These are phyloP conservation scores for Xerocomus nothofagi DNA, from an alignment of 1,284 basidiomycete genomes.

Conservation along the genomic window DNA sequence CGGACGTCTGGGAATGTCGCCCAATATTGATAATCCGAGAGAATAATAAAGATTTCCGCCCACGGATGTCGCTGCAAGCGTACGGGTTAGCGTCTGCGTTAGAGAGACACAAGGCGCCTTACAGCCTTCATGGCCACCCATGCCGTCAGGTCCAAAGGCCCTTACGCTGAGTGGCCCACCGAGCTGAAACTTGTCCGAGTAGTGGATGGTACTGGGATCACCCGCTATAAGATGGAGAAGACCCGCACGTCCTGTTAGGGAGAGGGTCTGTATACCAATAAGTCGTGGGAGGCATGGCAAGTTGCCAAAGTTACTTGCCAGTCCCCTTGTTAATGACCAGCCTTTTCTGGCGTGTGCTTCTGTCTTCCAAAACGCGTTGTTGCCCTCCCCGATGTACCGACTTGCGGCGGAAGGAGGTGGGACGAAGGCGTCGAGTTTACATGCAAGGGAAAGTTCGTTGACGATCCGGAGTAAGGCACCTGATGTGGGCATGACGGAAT, in stretches of 20 bases:
- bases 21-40: slow-evolving; percentile 77
- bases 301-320: slow-evolving; percentile 43
- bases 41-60: slow-evolving; percentile 92
- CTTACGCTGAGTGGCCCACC: slow-evolving; percentile 92
- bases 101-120: slow-evolving; percentile 27
- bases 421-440: slow-evolving; percentile 24
- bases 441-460: slow-evolving; percentile 26
- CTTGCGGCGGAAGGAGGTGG: not conserved
- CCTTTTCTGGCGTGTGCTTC: slow-evolving; percentile 69
- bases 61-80: slow-evolving; percentile 64
- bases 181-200: slow-evolving; percentile 89
- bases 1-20: slow-evolving; percentile 74
- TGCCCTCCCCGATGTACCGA: slow-evolving; percentile 53
- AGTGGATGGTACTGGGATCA: slow-evolving; percentile 43
- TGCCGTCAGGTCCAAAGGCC: slow-evolving; percentile 80
- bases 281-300: not conserved
- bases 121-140: slow-evolving; percentile 85
- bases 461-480: slow-evolving; percentile 22
- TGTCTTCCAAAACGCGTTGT: slow-evolving; percentile 71
- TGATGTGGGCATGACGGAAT: slow-evolving; percentile 43
- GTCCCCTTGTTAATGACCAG: slow-evolving; percentile 53
- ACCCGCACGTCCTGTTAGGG: slow-evolving; percentile 64
- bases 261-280: slow-evolving; percentile 51
- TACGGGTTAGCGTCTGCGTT: not conserved
- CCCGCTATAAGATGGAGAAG: slow-evolving; percentile 55